A percentile compares a stretch with the other conserved stretches of the same genome.
These are phyloP conservation scores for Bothriochloa decipiens DNA, from an alignment of 176 grass and related monocot species.

Conservation along the genomic window DNA sequence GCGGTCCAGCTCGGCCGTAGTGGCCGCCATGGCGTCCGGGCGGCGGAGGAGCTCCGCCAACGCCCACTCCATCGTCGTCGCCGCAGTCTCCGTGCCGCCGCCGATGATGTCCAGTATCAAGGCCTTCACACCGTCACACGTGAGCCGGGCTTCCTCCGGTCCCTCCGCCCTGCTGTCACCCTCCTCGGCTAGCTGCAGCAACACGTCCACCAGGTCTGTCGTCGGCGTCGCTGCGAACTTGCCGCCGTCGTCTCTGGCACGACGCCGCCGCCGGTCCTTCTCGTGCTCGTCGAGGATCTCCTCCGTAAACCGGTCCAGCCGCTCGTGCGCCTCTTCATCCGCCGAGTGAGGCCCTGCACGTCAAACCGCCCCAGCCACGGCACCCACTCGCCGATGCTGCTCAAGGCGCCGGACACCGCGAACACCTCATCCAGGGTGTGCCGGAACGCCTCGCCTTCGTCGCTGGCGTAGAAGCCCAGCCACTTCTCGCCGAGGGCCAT, in stretches of 20 bases:
- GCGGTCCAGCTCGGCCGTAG: slow-evolving; percentile 53
- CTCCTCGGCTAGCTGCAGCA: slow-evolving; percentile 41
- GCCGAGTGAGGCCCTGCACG: slow-evolving; percentile 39
- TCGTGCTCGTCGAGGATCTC: slow-evolving; percentile 52
- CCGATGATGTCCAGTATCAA: slow-evolving; percentile 56
- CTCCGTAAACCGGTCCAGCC: slow-evolving; percentile 53
- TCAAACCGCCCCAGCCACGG: slow-evolving; percentile 53
- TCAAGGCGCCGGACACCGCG: slow-evolving; percentile 20
- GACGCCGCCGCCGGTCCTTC: neutral
- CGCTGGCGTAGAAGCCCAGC: slow-evolving; percentile 19
- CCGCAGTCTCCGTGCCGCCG: slow-evolving; percentile 50
- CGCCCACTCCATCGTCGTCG: slow-evolving; percentile 56
- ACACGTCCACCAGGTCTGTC: slow-evolving; percentile 56
- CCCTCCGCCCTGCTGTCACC: neutral
- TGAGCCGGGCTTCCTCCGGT: slow-evolving; percentile 28
- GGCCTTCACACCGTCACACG: slow-evolving; percentile 50
- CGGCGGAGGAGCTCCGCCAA: slow-evolving; percentile 56
- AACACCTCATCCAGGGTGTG: slow-evolving; percentile 53
- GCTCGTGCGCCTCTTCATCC: slow-evolving; percentile 48
- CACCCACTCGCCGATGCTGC: slow-evolving; percentile 53
- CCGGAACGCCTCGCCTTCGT: slow-evolving; percentile 44
- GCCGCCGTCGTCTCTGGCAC: neutral
- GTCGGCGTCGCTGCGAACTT: neutral
- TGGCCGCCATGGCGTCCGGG: slow-evolving; percentile 30
- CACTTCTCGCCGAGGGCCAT: slow-evolving; percentile 62